phyloP scores from a whole-genome alignment of 352 stramenopile species.

The Phytophthora megakarya region DNA sequence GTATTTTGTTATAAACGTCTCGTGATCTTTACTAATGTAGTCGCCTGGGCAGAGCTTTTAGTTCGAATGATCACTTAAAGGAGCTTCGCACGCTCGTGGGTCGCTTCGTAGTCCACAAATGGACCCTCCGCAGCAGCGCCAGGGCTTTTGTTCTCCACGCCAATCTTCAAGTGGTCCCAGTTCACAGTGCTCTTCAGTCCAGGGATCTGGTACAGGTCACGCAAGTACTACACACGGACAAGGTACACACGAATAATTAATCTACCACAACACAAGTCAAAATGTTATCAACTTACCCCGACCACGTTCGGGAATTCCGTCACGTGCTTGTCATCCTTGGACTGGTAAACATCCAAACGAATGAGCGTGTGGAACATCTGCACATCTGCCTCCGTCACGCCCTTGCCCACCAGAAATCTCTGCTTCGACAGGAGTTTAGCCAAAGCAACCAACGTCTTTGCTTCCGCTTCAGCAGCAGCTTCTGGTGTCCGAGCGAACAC shows the following conservation, averaged over 20 bases:
- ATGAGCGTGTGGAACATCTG: slow-evolving; percentile 47
- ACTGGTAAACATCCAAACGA: slow-evolving; percentile 41
- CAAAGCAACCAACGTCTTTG: slow-evolving; percentile 34
- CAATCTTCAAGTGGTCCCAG: slow-evolving; percentile 89
- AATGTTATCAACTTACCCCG: slow-evolving; percentile 18
- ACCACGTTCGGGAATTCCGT: slow-evolving; percentile 56
- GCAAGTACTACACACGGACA: slow-evolving; percentile 34
- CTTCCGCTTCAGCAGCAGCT: neutral
- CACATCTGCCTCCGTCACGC: slow-evolving; percentile 52
- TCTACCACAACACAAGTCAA: no score
- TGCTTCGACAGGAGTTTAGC: slow-evolving; percentile 31
- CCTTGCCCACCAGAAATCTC: slow-evolving; percentile 29
- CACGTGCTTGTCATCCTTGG: slow-evolving; percentile 33
- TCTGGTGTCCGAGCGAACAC: slow-evolving; percentile 69
- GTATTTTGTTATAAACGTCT: no score
- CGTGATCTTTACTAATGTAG: no score
- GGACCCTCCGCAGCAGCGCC: slow-evolving; percentile 78
- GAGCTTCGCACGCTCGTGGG: slow-evolving; percentile 36
- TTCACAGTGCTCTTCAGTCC: slow-evolving; percentile 75
- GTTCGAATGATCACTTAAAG: no score
- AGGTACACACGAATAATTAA: slow-evolving; percentile 1
- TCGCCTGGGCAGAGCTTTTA: no score
- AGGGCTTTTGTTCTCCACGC: slow-evolving; percentile 82
- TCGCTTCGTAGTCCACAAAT: slow-evolving; percentile 36
- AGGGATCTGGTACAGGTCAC: slow-evolving; percentile 83